Evolutionary conservation across 2,329 filamentous ascomycete genomes (phyloP).

Genomic region (Alternaria hordeiaustralica): DNA sequence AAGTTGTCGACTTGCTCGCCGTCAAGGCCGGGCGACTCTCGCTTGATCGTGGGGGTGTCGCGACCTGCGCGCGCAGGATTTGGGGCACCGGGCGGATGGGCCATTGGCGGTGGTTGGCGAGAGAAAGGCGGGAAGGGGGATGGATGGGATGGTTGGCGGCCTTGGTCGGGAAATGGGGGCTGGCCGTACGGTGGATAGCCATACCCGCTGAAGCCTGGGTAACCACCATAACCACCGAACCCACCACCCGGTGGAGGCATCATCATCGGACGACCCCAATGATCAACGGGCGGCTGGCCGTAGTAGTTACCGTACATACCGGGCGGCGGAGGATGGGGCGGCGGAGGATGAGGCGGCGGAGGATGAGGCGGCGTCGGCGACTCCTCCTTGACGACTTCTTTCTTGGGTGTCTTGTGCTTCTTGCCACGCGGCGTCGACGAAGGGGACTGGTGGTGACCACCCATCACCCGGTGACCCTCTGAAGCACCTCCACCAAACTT

Average conservation of each 20-base stretch:
- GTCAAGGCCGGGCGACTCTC: slow-evolving; percentile 19
- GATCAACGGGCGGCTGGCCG: slow-evolving; percentile 2
- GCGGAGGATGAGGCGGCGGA: not conserved
- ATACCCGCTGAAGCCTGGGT: slow-evolving; percentile 10
- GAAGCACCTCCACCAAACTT: slow-evolving; percentile 7
- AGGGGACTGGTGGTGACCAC: slow-evolving; percentile 10
- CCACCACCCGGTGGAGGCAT: not conserved
- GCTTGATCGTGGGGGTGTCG: slow-evolving; percentile 18
- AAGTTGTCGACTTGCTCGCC: slow-evolving; percentile 4
- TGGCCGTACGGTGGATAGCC: not conserved
- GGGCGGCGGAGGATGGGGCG: not conserved
- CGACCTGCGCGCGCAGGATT: not conserved
- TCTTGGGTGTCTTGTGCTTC: slow-evolving; percentile 5
- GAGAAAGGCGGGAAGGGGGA: too few species aligned
- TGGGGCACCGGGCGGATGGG: slow-evolving; percentile 1
- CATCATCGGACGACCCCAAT: slow-evolving; percentile 7
- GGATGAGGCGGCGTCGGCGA: not conserved
- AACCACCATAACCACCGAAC: slow-evolving; percentile 4
- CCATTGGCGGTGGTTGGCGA: not conserved
- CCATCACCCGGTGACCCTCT: slow-evolving; percentile 4
- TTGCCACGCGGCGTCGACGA: slow-evolving; percentile 1
- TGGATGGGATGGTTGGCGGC: not conserved
- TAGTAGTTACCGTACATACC: not conserved
- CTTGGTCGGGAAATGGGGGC: not conserved
- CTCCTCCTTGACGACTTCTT: not conserved